phyloP scores from a whole-genome alignment of 2,329 filamentous ascomycete species.

The Phaeosphaeriaceae sp. region DNA sequence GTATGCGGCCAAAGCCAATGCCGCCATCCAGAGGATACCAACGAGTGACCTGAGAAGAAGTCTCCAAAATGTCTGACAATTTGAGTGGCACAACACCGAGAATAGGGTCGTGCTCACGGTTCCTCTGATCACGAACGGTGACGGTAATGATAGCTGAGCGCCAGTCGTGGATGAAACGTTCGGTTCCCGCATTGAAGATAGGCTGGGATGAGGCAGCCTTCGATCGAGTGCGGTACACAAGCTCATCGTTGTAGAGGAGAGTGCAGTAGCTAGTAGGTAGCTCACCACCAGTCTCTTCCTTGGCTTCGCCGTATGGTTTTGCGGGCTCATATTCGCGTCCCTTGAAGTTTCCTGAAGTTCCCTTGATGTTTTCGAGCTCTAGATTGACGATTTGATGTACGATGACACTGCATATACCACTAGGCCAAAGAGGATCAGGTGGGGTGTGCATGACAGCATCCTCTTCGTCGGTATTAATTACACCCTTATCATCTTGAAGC shows the following conservation, averaged over 20 bases:
- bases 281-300: slow-evolving; percentile 79
- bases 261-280: slow-evolving; percentile 94
- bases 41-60: slow-evolving; percentile 81
- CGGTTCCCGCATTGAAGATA: slow-evolving; percentile 96
- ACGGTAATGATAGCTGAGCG: slow-evolving; percentile 84
- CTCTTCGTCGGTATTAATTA: slow-evolving; percentile 73
- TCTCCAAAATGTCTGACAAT: slow-evolving; percentile 85
- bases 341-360: slow-evolving; percentile 79
- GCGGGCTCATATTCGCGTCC: slow-evolving; percentile 90
- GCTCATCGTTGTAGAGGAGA: slow-evolving; percentile 84
- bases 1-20: slow-evolving; percentile 84
- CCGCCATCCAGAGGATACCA: slow-evolving; percentile 98
- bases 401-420: slow-evolving; percentile 82
- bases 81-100: slow-evolving; percentile 90
- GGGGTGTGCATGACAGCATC: slow-evolving; percentile 89
- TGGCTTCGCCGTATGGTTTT: slow-evolving; percentile 81
- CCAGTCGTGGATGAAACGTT: slow-evolving; percentile 94
- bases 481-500: slow-evolving; percentile 87
- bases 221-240: slow-evolving; percentile 90
- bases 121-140: slow-evolving; percentile 84
- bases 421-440: slow-evolving; percentile 95
- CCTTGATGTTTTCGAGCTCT: slow-evolving; percentile 89
- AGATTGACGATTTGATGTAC: slow-evolving; percentile 96
- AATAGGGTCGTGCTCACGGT: slow-evolving; percentile 92
- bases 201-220: slow-evolving; percentile 95